A percentile compares a stretch with the other conserved stretches of the same genome.
Conservation (phyloP, 768 basidiomycete species). For the Psilocybe subaeruginosa region DNA sequence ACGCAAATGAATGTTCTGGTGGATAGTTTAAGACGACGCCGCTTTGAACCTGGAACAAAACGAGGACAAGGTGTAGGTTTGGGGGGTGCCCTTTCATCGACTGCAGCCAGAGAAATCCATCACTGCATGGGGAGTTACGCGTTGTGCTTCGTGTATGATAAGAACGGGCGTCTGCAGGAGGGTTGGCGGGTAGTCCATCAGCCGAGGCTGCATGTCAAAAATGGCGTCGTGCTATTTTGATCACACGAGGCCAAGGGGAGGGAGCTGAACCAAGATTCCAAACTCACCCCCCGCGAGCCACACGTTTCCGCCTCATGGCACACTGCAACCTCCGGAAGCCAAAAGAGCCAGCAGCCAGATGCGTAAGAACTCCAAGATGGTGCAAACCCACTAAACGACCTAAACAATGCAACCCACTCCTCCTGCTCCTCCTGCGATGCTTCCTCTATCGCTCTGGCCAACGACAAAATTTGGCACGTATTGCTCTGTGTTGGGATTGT, state of each 20-base stretch:
- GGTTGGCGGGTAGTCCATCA: slow-evolving; percentile 1
- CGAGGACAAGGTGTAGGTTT: not conserved
- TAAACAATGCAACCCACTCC: slow-evolving; percentile 17
- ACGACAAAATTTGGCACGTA: slow-evolving; percentile 21
- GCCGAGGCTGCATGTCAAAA: slow-evolving; percentile 13
- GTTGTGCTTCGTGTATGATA: not conserved
- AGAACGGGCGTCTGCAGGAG: slow-evolving; percentile 6
- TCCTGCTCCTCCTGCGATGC: slow-evolving; percentile 4
- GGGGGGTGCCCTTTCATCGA: not conserved
- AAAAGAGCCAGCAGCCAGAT: slow-evolving; percentile 14
- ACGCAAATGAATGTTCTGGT: slow-evolving; percentile 6
- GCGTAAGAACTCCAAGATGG: slow-evolving; percentile 17
- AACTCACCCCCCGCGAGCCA: slow-evolving; percentile 18
- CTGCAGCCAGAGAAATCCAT: slow-evolving; percentile 1
- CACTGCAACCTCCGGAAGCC: slow-evolving; percentile 17
- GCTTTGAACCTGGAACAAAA: slow-evolving; percentile 5
- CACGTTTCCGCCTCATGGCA: slow-evolving; percentile 40
- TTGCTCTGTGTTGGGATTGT: slow-evolving; percentile 32
- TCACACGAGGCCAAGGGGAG: slow-evolving; percentile 26
- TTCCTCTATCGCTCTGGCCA: slow-evolving; percentile 13
- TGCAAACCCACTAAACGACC: slow-evolving; percentile 13
- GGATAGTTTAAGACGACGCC: slow-evolving; percentile 3
- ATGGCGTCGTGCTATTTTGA: slow-evolving; percentile 13
- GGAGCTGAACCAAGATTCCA: slow-evolving; percentile 17
- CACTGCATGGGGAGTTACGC: not conserved